These are phyloP conservation scores for Chaetomiaceae sp. DNA, from an alignment of 2,329 filamentous ascomycete genomes.

Conservation along the genomic window DNA sequence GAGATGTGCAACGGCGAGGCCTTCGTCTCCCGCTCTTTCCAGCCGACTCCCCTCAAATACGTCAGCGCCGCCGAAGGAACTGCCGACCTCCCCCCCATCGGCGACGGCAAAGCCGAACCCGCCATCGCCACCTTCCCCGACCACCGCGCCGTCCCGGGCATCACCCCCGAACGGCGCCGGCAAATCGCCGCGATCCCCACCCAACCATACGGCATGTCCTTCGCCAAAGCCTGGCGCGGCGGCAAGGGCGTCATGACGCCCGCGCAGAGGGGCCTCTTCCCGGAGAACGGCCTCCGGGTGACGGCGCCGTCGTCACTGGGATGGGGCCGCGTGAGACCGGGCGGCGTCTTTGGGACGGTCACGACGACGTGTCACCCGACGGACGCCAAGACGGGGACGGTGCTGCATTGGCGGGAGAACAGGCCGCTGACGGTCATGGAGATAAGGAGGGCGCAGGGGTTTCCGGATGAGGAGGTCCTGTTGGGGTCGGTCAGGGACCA, in stretches of 20 bases:
- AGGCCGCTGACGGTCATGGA: conserved; percentile 63
- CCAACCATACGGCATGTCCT: conserved; percentile 51
- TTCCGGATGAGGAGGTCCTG: conserved; percentile 65
- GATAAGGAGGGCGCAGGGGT: conserved; percentile 63
- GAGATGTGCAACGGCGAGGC: conserved; percentile 53
- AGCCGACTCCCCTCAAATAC: conserved; percentile 56
- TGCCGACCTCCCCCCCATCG: conserved; percentile 57
- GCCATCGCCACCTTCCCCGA: conserved; percentile 64
- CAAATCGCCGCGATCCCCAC: conserved; percentile 57
- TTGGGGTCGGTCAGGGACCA: conserved; percentile 54
- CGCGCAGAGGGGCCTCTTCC: conserved; percentile 40
- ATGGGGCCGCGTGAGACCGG: conserved; percentile 51
- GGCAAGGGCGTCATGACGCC: conserved; percentile 36
- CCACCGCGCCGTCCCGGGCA: conserved; percentile 50
- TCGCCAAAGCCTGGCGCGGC: conserved; percentile 41
- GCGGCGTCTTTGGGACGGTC: conserved; percentile 57
- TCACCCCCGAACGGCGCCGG: conserved; percentile 37
- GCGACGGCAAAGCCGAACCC: conserved; percentile 56
- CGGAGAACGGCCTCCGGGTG: conserved; percentile 22
- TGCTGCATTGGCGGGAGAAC: conserved; percentile 63
- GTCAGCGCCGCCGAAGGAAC: conserved; percentile 51
- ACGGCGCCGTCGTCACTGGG: conserved; percentile 34
- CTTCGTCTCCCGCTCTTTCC: conserved; percentile 51
- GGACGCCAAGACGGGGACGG: conserved; percentile 52
- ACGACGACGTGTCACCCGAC: conserved; percentile 48